phyloP scores from a whole-genome alignment of 2,329 filamentous ascomycete genomes.

The Pseudopithomyces maydicus region DNA sequence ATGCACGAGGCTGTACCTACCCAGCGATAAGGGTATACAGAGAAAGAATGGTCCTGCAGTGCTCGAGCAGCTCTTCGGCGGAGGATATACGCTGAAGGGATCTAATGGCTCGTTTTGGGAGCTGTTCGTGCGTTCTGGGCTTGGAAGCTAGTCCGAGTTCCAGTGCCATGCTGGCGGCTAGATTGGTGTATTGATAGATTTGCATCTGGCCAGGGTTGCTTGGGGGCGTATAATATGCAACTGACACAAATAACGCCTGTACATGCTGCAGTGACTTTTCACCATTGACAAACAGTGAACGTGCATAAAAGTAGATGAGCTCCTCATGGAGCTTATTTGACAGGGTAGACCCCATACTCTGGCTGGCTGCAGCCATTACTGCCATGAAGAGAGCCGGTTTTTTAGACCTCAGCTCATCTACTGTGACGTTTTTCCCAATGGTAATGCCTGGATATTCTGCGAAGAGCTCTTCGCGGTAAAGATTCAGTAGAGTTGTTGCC shows the following conservation, averaged over 20 bases:
- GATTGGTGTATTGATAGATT: conserved; percentile 42
- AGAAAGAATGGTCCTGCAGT: conserved; percentile 39
- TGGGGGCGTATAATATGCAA: conserved; percentile 41
- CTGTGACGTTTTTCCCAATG: conserved; percentile 38
- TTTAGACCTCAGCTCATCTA: conserved; percentile 29
- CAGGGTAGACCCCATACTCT: conserved; percentile 34
- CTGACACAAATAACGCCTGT: conserved; percentile 41
- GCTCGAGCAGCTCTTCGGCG: conserved; percentile 39
- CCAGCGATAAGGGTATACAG: conserved; percentile 41
- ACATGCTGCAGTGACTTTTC: conserved; percentile 44
- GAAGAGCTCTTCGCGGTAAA: conserved; percentile 38
- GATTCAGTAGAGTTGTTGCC: conserved; percentile 33
- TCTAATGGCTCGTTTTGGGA: conserved; percentile 40
- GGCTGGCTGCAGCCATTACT: conserved; percentile 44
- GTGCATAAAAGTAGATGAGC: conserved; percentile 38
- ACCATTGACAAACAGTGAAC: conserved; percentile 41
- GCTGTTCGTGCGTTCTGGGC: conserved; percentile 43
- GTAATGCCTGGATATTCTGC: conserved; percentile 36
- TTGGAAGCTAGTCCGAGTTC: conserved; percentile 44
- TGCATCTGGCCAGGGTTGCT: conserved; percentile 37
- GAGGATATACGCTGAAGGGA: conserved; percentile 42
- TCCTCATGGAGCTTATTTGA: conserved; percentile 42
- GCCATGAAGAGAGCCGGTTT: conserved; percentile 44
- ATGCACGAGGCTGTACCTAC: conserved; percentile 6
- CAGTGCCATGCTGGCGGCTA: conserved; percentile 43